phyloP scores from a whole-genome alignment of 108 stramenopile species.

The Cylindrotheca fusiformis region DNA sequence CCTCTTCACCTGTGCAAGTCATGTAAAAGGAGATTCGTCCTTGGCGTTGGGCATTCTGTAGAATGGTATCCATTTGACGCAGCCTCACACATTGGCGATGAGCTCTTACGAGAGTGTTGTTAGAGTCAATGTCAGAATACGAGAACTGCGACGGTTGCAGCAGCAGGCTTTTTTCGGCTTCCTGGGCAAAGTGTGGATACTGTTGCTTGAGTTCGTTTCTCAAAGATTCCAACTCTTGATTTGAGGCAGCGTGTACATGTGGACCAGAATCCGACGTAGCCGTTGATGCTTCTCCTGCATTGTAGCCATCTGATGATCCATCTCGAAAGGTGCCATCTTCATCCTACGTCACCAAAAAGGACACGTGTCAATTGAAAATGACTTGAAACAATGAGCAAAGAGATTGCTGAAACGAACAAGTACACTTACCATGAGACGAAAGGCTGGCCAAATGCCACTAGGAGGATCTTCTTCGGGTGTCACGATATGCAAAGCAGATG shows the following conservation, averaged over 20 bases:
- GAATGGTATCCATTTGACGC: conserved; percentile 91
- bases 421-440: conserved; percentile 81
- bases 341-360: conserved; percentile 40
- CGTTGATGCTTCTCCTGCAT: neutral
- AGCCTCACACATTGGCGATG: conserved; percentile 90
- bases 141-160: conserved; percentile 32
- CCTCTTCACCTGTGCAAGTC: conserved; percentile 92
- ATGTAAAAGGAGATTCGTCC: conserved; percentile 96
- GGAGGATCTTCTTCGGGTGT: conserved; percentile 67
- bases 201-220: conserved; percentile 28
- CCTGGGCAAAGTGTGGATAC: conserved; percentile 42
- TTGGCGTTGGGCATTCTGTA: conserved; percentile 97
- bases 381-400: conserved; percentile 1
- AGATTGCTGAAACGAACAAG: conserved; percentile 1
- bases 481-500: conserved; percentile 64
- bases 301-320: conserved; percentile 17
- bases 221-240: conserved; percentile 24
- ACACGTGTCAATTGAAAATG: conserved; percentile 4
- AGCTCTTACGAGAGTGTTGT: conserved; percentile 59
- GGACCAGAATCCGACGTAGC: neutral
- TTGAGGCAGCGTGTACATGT: neutral
- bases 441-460: conserved; percentile 74
- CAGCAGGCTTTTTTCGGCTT: conserved; percentile 37
- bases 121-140: conserved; percentile 55
- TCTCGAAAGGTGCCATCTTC: conserved; percentile 68